phyloP scores from a whole-genome alignment of 768 basidiomycete species.

The Russula foetens region DNA sequence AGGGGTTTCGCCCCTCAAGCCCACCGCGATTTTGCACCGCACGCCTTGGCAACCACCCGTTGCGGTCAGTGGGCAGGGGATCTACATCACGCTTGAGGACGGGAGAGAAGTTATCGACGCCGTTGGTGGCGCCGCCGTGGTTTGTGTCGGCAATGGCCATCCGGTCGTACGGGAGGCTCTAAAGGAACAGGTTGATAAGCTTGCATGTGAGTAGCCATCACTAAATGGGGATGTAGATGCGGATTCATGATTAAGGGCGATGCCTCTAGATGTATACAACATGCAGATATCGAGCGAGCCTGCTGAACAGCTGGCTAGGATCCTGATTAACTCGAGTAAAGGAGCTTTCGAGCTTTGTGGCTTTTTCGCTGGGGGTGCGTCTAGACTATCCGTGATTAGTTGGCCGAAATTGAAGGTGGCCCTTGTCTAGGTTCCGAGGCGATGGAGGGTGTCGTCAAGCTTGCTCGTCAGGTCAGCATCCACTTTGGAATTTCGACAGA shows the following conservation, averaged over 20 bases:
- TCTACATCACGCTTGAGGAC: constrained; percentile 64
- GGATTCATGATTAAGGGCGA: neutral
- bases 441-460: constrained; percentile 81
- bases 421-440: constrained; percentile 65
- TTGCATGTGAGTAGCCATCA: constrained; percentile 50
- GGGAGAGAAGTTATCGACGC: constrained; percentile 67
- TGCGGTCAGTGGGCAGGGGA: constrained; percentile 55
- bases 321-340: constrained; percentile 54
- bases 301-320: constrained; percentile 69
- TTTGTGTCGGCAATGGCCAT: constrained; percentile 68
- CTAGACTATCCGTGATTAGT: neutral
- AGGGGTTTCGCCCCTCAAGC: neutral
- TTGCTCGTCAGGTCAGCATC: constrained; percentile 58
- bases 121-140: constrained; percentile 80
- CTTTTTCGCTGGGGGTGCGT: constrained; percentile 68
- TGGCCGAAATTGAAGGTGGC: neutral
- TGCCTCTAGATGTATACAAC: constrained; percentile 66
- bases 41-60: constrained; percentile 71
- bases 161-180: constrained; percentile 65
- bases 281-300: constrained; percentile 77
- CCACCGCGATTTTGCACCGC: constrained; percentile 30
- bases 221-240: neutral
- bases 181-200: constrained; percentile 70
- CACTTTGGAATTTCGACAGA: neutral
- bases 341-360: constrained; percentile 67